Base-by-base conservation (phyloP, 345 rosid species). In the Eucalyptus marginata region DNA sequence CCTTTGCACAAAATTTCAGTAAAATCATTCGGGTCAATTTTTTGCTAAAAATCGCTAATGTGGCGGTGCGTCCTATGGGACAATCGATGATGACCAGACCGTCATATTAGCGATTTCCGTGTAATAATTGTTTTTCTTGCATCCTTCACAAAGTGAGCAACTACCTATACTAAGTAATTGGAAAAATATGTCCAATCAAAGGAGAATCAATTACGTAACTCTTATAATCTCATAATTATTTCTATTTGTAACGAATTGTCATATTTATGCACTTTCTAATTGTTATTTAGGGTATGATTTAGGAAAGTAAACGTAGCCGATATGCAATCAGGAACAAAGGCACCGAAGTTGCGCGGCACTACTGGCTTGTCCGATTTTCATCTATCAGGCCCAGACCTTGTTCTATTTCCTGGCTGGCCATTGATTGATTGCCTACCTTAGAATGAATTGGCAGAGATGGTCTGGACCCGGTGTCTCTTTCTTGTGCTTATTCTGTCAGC, bases 61-160 rank as follows among this genome's bases (percentile, higher is more conserved):
- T 64, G 3, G 10, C 3, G 2, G 0, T 14, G 36, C 5, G 0
- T 2, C 36, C 8, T 4, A 4, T 62, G 31, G 3, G 20, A 64
- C 0, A 8, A 8, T 1, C 10, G 4, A 20, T 0, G 4, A 62
- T 62, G 3, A 14, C 0, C 8, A 3, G 3, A 64, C 5, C 0
- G 5, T 27, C 36, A n/a, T 31, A 7, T 13, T n/a, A n/a, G 3
- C 1, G 0, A 64, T 64, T 64, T 64, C 18, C 36, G 14, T 29
- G 43, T 6, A 8, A 31, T 68, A 16, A 8, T 68, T 68, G 22
- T 33, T 31, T 68, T 68, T 16, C 43, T 17, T 68, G 43, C 80
- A 68, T 68, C 80, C 43, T 68, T 31, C 43, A 68, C 13, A 2
- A 16, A 68, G 6, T 31, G 43, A 68, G 80, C 12, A 33, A 33